phyloP scores from a whole-genome alignment of 2,329 filamentous ascomycete species.

The Pseudohalonectria lignicola region DNA sequence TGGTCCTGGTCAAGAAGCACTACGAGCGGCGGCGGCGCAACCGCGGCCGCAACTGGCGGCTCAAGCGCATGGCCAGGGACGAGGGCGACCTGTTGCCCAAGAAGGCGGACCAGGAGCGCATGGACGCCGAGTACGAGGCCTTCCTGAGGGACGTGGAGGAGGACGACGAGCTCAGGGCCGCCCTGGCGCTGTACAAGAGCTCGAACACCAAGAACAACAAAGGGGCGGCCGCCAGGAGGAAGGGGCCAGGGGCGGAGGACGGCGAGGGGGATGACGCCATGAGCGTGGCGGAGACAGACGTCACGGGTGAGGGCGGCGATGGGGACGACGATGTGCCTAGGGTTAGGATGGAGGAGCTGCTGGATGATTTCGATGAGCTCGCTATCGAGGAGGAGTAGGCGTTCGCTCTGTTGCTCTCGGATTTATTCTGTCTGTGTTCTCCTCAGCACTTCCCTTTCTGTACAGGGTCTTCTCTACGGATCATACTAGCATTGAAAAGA shows the following conservation, averaged over 20 bases:
- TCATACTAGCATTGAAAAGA: too few species aligned
- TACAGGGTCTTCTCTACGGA: too few species aligned
- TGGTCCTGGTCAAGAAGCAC: constrained; percentile 93
- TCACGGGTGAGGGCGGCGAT: constrained; percentile 24
- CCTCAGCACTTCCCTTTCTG: too few species aligned
- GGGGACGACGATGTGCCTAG: constrained; percentile 56
- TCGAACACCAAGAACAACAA: constrained; percentile 56
- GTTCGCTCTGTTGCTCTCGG: too few species aligned
- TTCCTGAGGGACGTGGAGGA: constrained; percentile 97
- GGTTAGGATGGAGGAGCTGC: constrained; percentile 68
- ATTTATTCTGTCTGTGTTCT: too few species aligned
- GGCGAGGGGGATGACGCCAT: constrained; percentile 46
- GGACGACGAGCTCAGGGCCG: constrained; percentile 75
- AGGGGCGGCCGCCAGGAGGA: constrained; percentile 35
- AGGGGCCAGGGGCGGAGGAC: constrained; percentile 17
- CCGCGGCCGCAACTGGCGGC: constrained; percentile 78
- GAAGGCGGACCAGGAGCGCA: constrained; percentile 76
- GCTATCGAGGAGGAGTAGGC: constrained; percentile 45
- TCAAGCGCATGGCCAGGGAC: constrained; percentile 87
- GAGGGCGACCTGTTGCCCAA: constrained; percentile 78
- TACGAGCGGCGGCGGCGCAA: constrained; percentile 73
- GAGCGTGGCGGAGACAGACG: constrained; percentile 54
- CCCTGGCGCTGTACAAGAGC: constrained; percentile 78
- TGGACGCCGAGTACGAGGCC: constrained; percentile 92
- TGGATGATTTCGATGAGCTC: constrained; percentile 91